Conservation (phyloP, 441 rosid genomes). For the Gossypium lobatum region DNA sequence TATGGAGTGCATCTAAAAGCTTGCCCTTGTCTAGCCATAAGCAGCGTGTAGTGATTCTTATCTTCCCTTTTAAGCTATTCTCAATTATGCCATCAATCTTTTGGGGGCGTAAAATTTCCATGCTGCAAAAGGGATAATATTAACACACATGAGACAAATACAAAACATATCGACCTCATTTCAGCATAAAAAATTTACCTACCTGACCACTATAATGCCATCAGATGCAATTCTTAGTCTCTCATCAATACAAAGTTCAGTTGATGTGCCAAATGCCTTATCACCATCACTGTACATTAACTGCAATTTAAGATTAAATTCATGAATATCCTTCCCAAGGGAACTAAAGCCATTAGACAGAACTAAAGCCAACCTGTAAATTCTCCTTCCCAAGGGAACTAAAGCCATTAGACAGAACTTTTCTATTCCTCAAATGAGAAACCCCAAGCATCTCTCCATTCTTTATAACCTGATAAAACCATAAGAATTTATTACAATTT, state of each 20-base stretch:
- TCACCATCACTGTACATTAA: conserved; percentile 97
- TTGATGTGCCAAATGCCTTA: conserved; percentile 92
- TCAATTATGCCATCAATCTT: conserved; percentile 32
- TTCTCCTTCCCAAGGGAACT: conserved; percentile 87
- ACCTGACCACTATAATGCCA: conserved; percentile 93
- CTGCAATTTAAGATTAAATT: conserved; percentile 39
- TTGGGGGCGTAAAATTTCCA: conserved; percentile 84
- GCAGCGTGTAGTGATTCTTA: conserved; percentile 92
- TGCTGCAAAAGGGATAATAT: conserved; percentile 46
- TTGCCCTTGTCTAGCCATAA: conserved; percentile 97
- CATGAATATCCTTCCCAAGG: conserved; percentile 20
- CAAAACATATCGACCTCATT: neutral
- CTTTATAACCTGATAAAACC: conserved; percentile 72
- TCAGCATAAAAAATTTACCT: conserved; percentile 13
- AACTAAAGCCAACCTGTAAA: conserved; percentile 72
- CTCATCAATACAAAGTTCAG: conserved; percentile 87
- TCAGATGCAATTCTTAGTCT: conserved; percentile 88
- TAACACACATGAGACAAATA: conserved; percentile 9
- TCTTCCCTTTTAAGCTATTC: conserved; percentile 69
- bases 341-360: conserved; percentile 84
- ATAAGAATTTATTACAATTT: neutral
- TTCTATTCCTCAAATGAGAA: conserved; percentile 89
- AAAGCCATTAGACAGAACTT: conserved; percentile 91
- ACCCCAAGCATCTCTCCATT: conserved; percentile 99
- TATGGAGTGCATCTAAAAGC: conserved; percentile 82